Percentiles rank a stretch among this genome's conserved stretches.
These are phyloP conservation scores for Neurospora sp. DNA, from an alignment of 495 filamentous ascomycete species.

Conservation along the genomic window DNA sequence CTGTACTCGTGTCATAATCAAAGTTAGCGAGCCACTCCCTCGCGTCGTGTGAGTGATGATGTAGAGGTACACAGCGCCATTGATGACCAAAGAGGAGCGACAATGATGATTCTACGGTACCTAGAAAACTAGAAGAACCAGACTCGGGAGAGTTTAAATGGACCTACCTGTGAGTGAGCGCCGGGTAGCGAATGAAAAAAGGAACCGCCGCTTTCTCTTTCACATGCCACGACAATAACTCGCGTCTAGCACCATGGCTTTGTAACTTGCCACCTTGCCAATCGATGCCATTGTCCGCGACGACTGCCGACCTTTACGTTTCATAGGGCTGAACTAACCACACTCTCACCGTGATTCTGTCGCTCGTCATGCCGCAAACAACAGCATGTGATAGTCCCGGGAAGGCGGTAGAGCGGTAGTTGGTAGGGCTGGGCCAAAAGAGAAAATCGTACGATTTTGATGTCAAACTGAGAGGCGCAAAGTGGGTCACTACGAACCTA, in stretches of 20 bases:
- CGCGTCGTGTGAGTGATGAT: too few relatives aligned
- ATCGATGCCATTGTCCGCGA: too few relatives aligned
- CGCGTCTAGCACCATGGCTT: too few relatives aligned
- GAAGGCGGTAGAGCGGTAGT: not conserved
- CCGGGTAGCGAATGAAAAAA: too few relatives aligned
- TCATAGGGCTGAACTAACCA: not conserved
- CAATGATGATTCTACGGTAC: too few relatives aligned
- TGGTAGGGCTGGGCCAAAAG: not conserved
- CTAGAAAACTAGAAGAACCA: too few relatives aligned
- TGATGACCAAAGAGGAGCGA: too few relatives aligned
- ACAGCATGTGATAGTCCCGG: not conserved
- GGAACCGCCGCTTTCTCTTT: not conserved
- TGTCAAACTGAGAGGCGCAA: conserved; percentile 9
- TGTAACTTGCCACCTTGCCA: too few relatives aligned
- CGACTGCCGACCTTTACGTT: not conserved
- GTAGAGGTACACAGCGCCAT: too few relatives aligned
- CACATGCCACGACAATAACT: not conserved
- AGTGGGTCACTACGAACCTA: conserved; percentile 5
- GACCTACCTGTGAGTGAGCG: too few relatives aligned
- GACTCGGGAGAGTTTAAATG: not conserved
- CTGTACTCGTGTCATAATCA: too few relatives aligned
- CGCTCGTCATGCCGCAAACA: not conserved
- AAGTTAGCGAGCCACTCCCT: too few relatives aligned
- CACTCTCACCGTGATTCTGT: not conserved
- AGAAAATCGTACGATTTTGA: conserved; percentile 26